Evolutionary conservation across 768 basidiomycete species (phyloP).

Genomic region (Amanita pseudoporphyria): DNA sequence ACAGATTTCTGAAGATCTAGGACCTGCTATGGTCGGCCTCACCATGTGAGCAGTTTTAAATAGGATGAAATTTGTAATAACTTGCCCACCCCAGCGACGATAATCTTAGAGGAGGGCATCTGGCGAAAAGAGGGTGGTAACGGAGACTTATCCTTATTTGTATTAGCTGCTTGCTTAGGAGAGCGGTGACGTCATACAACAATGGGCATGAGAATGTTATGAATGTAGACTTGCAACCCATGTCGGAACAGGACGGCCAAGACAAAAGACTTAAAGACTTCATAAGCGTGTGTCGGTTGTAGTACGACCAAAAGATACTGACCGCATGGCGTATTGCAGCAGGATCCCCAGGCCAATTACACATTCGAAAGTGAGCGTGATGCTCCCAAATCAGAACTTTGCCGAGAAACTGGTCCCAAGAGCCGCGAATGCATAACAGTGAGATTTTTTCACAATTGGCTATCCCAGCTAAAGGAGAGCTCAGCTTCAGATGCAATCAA

Average conservation of each 20-base stretch:
- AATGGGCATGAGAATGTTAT: not conserved
- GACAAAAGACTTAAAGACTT: constrained; percentile 12
- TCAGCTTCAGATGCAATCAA: constrained; percentile 56
- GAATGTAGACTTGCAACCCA: not conserved
- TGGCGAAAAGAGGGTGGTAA: constrained; percentile 64
- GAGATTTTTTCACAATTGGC: constrained; percentile 12
- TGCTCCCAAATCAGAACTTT: constrained; percentile 48
- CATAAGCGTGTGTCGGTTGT: constrained; percentile 1
- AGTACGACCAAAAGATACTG: not conserved
- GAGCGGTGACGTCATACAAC: constrained; percentile 1
- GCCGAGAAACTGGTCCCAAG: constrained; percentile 34
- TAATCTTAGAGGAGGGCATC: constrained; percentile 60
- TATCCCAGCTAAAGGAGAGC: not conserved
- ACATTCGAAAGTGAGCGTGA: constrained; percentile 55
- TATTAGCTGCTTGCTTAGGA: not conserved
- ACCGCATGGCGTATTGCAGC: constrained; percentile 19
- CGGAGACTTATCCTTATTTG: constrained; percentile 6
- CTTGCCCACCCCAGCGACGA: constrained; percentile 34
- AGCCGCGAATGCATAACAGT: constrained; percentile 48
- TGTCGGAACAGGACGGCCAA: constrained; percentile 11
- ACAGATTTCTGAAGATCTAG: constrained; percentile 74
- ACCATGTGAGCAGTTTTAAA: constrained; percentile 55
- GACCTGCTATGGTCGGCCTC: constrained; percentile 89
- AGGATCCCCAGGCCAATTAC: constrained; percentile 40
- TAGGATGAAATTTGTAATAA: not conserved